Evolutionary conservation across 2,329 filamentous ascomycete species (phyloP).

Genomic region (Xylaria hypoxylon): DNA sequence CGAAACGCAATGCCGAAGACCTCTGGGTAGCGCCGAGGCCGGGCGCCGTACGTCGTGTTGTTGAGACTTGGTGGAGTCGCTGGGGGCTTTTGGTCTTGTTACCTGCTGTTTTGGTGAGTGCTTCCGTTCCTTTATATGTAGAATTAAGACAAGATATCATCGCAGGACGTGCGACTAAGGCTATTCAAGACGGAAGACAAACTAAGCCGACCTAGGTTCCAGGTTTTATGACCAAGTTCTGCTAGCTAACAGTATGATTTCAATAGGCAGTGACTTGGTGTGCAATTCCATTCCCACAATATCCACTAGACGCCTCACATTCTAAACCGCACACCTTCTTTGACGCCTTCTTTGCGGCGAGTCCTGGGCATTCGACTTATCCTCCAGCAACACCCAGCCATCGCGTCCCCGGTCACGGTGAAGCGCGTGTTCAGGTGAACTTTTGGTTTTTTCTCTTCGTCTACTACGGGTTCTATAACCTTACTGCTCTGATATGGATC

Average conservation of each 20-base stretch:
- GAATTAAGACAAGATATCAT: not conserved
- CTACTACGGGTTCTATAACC: constrained; percentile 76
- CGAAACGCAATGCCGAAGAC: constrained; percentile 57
- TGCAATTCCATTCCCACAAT: constrained; percentile 73
- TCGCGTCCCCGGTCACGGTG: constrained; percentile 70
- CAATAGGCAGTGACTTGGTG: constrained; percentile 72
- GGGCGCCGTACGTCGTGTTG: constrained; percentile 66
- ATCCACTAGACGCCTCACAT: constrained; percentile 62
- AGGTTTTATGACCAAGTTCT: not conserved
- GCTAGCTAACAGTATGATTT: constrained; percentile 23
- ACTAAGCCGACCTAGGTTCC: not conserved
- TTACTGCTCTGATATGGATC: constrained; percentile 76
- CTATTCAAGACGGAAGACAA: not conserved
- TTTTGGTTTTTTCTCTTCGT: constrained; percentile 79
- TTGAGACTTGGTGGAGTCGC: constrained; percentile 73
- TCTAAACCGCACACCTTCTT: constrained; percentile 37
- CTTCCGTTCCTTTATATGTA: constrained; percentile 28
- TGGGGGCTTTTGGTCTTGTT: constrained; percentile 71
- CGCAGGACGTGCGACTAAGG: not conserved
- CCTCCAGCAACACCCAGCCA: constrained; percentile 48
- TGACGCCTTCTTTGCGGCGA: constrained; percentile 16
- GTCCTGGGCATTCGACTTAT: constrained; percentile 4
- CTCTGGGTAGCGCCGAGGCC: constrained; percentile 72
- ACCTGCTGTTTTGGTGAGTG: constrained; percentile 69
- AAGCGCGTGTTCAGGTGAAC: constrained; percentile 72